A percentile compares a stretch with the other conserved stretches of the same genome.
phyloP scores from a whole-genome alignment of 768 basidiomycete genomes.

The Steccherinum ochraceum region DNA sequence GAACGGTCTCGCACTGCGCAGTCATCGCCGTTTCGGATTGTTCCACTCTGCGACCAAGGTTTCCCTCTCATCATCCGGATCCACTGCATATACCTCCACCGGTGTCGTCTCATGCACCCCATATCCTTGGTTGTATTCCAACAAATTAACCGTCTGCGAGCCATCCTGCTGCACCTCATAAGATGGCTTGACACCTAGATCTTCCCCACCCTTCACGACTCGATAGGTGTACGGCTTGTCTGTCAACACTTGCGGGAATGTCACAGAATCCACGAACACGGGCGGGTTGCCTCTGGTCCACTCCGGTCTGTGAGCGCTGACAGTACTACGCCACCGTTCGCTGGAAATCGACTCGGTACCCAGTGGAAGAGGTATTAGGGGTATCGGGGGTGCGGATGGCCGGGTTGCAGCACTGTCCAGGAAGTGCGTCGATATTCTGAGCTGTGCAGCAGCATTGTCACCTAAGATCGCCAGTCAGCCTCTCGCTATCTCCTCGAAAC shows the following conservation, averaged over 20 bases:
- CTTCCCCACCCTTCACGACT: slow-evolving; percentile 4
- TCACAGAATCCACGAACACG: slow-evolving; percentile 10
- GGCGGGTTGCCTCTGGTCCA: slow-evolving; percentile 9
- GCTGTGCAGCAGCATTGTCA: too few species aligned
- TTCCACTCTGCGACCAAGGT: slow-evolving; percentile 10
- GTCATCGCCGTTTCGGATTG: background rate
- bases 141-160: slow-evolving; percentile 14
- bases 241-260: slow-evolving; percentile 9
- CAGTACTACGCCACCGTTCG: background rate
- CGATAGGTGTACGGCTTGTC: slow-evolving; percentile 11
- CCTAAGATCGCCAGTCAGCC: too few species aligned
- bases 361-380: background rate
- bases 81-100: slow-evolving; percentile 10
- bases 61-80: slow-evolving; percentile 8
- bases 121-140: slow-evolving; percentile 11
- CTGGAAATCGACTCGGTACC: background rate
- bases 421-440: too few species aligned
- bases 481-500: too few species aligned
- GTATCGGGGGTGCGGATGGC: background rate
- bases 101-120: slow-evolving; percentile 3
- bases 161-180: slow-evolving; percentile 7
- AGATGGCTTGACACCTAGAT: slow-evolving; percentile 6
- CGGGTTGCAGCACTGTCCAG: too few species aligned
- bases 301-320: slow-evolving; percentile 6
- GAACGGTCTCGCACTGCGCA: too few species aligned